Evolutionary conservation across 164 flowering plant genomes (phyloP), one percentile per base, ranked within the genome.

Genomic region (Piper longum): DNA sequence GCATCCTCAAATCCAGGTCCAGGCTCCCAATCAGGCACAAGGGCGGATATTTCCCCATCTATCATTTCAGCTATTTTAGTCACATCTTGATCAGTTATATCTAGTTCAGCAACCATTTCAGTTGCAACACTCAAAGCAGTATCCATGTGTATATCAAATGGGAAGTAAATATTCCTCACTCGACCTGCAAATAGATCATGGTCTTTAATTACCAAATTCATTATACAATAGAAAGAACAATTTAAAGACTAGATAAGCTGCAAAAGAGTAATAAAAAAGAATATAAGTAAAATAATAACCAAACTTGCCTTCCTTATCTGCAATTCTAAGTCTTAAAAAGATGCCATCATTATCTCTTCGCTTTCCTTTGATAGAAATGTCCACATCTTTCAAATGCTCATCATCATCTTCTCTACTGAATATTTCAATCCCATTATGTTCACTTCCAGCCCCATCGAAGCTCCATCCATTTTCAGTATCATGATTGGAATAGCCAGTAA

Each of bases 21-120:
- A 56, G 59, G 70, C 60, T 72, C 76, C 99, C 98, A 93, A 3
- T 75, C 90, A 0, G 97, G 95, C 2, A 93, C 90, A 45, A 90
- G 71, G 14, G 79, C 62, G 44, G 85, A 72, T 60, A 93, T 93
- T 74, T 90, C 96, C n/a, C 76, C 77, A 68, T 93, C 95, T 40
- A 93, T 93, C 95, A 93, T 86, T 41, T 86, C 86, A 16, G 97
- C 89, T 72, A 90, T 88, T 63, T 77, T 81, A 16, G 79, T 81
- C 61, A 84, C 97, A 63, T 90, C 96, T 77, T 93, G 96, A 61
- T 90, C 95, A 9, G 78, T 84, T 5, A 93, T 79, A 65, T 88
- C 97, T 41, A 90, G 78, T 64, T 91, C 97, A 0, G 77, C 70
- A 43, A 93, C 85, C 99, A 93, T 93, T 78, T 93, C 99, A 12